Evolutionary conservation across 495 filamentous ascomycete genomes (phyloP).

Genomic region (Hyphodiscus hymeniophilus): DNA sequence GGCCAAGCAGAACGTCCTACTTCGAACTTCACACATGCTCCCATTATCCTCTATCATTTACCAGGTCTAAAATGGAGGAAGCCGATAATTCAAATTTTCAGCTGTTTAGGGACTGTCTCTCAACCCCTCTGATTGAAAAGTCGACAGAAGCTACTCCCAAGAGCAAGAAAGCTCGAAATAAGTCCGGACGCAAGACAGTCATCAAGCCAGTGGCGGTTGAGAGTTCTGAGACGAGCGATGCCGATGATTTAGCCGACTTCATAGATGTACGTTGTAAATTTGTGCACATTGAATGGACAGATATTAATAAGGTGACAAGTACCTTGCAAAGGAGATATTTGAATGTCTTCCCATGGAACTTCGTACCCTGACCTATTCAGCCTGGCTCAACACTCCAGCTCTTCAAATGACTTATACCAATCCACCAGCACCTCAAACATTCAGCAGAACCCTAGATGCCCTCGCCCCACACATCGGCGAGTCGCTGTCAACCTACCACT

Average conservation of each 20-base stretch:
- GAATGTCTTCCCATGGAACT: constrained; percentile 49
- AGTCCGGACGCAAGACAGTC: constrained; percentile 30
- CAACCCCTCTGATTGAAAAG: constrained; percentile 37
- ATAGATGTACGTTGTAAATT: constrained; percentile 26
- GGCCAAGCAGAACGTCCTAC: too few relatives aligned
- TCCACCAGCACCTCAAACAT: constrained; percentile 35
- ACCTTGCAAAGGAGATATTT: constrained; percentile 65
- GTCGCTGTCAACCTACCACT: constrained; percentile 10
- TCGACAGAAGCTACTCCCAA: constrained; percentile 34
- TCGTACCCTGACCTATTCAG: constrained; percentile 51
- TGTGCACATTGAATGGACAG: neutral
- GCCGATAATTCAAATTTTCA: constrained; percentile 49
- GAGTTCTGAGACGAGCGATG: constrained; percentile 30
- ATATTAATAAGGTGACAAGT: constrained; percentile 33
- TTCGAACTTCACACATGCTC: too few relatives aligned
- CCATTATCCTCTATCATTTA: neutral
- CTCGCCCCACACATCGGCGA: constrained; percentile 47
- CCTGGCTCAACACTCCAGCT: constrained; percentile 36
- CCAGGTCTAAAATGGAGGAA: constrained; percentile 1
- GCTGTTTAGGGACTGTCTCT: constrained; percentile 59
- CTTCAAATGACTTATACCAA: constrained; percentile 42
- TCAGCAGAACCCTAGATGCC: constrained; percentile 50
- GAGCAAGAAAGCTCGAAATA: constrained; percentile 34
- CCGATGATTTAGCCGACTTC: constrained; percentile 68
- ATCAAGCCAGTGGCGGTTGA: constrained; percentile 12